Percentiles rank a stretch among this genome's conserved stretches.
Evolutionary conservation across 768 basidiomycete genomes (phyloP).

Genomic region (Dentipellis sp.): DNA sequence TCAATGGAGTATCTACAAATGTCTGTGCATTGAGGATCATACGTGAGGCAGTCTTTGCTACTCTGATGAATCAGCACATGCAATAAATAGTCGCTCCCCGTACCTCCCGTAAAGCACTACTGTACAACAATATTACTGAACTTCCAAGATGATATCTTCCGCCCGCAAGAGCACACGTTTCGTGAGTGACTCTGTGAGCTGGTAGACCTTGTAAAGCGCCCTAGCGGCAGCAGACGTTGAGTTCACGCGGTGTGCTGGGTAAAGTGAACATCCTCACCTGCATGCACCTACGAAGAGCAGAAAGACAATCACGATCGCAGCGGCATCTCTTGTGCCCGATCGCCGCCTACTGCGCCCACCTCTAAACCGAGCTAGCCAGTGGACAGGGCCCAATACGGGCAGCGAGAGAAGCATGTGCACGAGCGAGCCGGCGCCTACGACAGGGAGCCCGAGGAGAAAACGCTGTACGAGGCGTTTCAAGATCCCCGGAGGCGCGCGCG

Average conservation of each 20-base stretch:
- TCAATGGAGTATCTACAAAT: too few species aligned
- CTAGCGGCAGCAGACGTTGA: slow-evolving; percentile 27
- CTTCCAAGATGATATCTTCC: slow-evolving; percentile 76
- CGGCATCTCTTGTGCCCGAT: slow-evolving; percentile 46
- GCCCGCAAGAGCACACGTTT: slow-evolving; percentile 58
- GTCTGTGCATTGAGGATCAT: too few species aligned
- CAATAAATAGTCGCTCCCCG: too few species aligned
- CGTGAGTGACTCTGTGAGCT: slow-evolving; percentile 47
- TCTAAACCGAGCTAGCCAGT: slow-evolving; percentile 60
- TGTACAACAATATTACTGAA: slow-evolving; percentile 27
- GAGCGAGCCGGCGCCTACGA: slow-evolving; percentile 69
- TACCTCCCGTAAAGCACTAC: too few species aligned
- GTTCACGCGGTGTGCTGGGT: too few species aligned
- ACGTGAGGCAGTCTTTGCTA: too few species aligned
- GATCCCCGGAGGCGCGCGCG: slow-evolving; percentile 31
- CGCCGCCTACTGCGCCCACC: slow-evolving; percentile 42
- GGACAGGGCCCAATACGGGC: slow-evolving; percentile 57
- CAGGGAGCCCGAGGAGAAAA: slow-evolving; percentile 69
- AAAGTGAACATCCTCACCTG: slow-evolving; percentile 32
- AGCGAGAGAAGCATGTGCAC: slow-evolving; percentile 62
- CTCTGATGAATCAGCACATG: too few species aligned
- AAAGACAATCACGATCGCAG: slow-evolving; percentile 53
- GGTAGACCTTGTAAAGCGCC: slow-evolving; percentile 63
- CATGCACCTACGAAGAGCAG: slow-evolving; percentile 53
- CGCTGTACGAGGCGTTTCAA: slow-evolving; percentile 51